A percentile compares a stretch with the other conserved stretches of the same genome.
Evolutionary conservation across 352 stramenopile genomes (phyloP).

Genomic region (Pythium plurisporium): DNA sequence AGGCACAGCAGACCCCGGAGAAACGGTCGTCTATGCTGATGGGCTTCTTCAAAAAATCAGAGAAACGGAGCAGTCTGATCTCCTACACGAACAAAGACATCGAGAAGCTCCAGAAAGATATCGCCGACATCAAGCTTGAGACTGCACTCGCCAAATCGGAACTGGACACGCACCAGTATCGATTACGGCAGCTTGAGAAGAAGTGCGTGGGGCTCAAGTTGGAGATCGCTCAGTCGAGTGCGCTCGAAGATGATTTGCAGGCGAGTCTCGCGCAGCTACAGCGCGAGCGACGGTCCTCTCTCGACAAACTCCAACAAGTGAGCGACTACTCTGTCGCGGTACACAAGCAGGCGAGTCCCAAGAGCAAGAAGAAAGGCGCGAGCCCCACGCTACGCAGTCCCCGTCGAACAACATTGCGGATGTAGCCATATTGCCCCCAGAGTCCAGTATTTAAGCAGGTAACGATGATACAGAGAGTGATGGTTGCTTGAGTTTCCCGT

Average conservation of each 20-base stretch:
- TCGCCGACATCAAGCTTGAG: slow-evolving; percentile 61
- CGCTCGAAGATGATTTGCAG: slow-evolving; percentile 60
- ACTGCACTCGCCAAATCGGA: slow-evolving; percentile 54
- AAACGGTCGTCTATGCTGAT: slow-evolving; percentile 21
- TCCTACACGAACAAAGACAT: slow-evolving; percentile 48
- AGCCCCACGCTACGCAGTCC: slow-evolving; percentile 5
- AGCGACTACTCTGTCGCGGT: slow-evolving; percentile 34
- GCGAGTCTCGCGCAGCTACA: slow-evolving; percentile 48
- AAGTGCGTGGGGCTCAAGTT: slow-evolving; percentile 58
- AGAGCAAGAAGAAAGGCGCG: slow-evolving; percentile 10
- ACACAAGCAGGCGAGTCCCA: slow-evolving; percentile 17
- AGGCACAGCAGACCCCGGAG: slow-evolving; percentile 26
- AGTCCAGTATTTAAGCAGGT: slow-evolving; percentile 1
- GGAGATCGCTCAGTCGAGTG: slow-evolving; percentile 52
- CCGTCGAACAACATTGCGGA: background rate
- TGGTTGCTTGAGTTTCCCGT: slow-evolving; percentile 3
- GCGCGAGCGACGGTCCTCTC: slow-evolving; percentile 35
- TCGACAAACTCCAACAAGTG: slow-evolving; percentile 58
- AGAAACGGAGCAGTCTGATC: slow-evolving; percentile 1
- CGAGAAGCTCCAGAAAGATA: slow-evolving; percentile 53
- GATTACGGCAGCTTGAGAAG: slow-evolving; percentile 51
- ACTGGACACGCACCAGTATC: slow-evolving; percentile 57
- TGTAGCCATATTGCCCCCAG: slow-evolving; percentile 2
- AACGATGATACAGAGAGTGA: slow-evolving; percentile 16
- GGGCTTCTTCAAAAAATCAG: slow-evolving; percentile 11